These are phyloP conservation scores for Cryoendolithus antarcticus DNA, from an alignment of 2,329 filamentous ascomycete genomes.

Conservation along the genomic window DNA sequence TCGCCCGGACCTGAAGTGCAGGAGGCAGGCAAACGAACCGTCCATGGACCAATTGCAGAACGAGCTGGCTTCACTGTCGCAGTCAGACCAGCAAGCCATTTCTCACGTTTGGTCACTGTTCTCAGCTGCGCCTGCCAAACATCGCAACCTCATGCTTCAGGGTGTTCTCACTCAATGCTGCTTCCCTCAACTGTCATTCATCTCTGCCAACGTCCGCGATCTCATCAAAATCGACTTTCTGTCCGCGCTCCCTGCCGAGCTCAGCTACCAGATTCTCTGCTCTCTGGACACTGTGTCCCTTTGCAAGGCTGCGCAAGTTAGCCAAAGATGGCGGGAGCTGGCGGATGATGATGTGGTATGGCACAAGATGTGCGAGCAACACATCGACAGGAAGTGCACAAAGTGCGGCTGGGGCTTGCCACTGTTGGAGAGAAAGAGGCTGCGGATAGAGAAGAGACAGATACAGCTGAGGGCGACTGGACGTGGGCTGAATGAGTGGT, in stretches of 20 bases:
- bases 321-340: slow-evolving; percentile 70
- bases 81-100: slow-evolving; percentile 85
- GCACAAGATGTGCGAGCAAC: slow-evolving; percentile 97
- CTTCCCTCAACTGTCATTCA: slow-evolving; percentile 88
- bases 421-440: slow-evolving; percentile 71
- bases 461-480: slow-evolving; percentile 59
- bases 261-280: slow-evolving; percentile 86
- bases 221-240: slow-evolving; percentile 97
- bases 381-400: slow-evolving; percentile 84
- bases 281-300: slow-evolving; percentile 88
- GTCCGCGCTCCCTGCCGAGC: slow-evolving; percentile 72
- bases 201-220: slow-evolving; percentile 81
- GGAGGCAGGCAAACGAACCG: slow-evolving; percentile 81
- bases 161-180: slow-evolving; percentile 94
- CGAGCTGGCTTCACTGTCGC: slow-evolving; percentile 68
- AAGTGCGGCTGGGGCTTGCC: slow-evolving; percentile 95
- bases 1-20: slow-evolving; percentile 83
- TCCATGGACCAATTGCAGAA: slow-evolving; percentile 93
- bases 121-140: slow-evolving; percentile 85
- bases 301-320: slow-evolving; percentile 93
- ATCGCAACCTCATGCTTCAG: slow-evolving; percentile 90
- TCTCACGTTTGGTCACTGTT: slow-evolving; percentile 97
- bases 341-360: slow-evolving; percentile 98
- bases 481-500: slow-evolving; percentile 42
- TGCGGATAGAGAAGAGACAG: slow-evolving; percentile 77